Conservation (phyloP, 2,329 filamentous ascomycete genomes). For the Tolypocladium album region DNA sequence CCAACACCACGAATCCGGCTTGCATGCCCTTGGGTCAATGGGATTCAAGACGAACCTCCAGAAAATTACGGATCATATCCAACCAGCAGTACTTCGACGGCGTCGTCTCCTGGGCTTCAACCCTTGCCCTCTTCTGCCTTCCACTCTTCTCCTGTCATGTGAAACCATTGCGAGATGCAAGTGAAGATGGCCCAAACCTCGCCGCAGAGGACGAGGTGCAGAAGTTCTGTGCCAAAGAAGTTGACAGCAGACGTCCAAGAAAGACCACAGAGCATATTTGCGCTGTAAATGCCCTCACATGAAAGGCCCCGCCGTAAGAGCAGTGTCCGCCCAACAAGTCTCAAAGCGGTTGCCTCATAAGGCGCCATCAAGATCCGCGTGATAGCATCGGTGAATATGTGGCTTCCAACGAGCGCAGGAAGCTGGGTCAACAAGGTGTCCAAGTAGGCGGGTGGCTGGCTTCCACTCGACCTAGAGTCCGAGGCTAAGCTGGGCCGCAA, state of each 20-base stretch:
- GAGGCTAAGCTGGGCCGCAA: conserved; percentile 36
- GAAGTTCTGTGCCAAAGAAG: conserved; percentile 32
- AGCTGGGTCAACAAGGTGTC: conserved; percentile 40
- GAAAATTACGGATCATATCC: not conserved
- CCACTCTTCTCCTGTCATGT: conserved; percentile 33
- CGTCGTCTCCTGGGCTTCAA: not conserved
- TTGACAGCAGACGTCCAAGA: conserved; percentile 31
- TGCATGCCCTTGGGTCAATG: not conserved
- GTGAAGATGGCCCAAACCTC: conserved; percentile 35
- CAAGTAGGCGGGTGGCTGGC: conserved; percentile 25
- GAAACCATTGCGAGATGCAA: conserved; percentile 24
- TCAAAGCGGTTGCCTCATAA: conserved; percentile 33
- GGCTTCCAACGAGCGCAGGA: conserved; percentile 35
- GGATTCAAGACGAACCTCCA: not conserved
- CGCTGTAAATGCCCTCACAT: conserved; percentile 25
- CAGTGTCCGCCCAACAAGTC: conserved; percentile 33
- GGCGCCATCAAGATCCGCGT: conserved; percentile 33
- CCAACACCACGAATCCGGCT: not conserved
- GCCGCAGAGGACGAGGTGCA: conserved; percentile 31
- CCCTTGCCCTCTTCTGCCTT: conserved; percentile 17
- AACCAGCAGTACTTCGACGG: not conserved
- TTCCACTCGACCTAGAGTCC: conserved; percentile 14
- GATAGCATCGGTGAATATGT: conserved; percentile 32
- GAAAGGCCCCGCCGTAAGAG: conserved; percentile 26
- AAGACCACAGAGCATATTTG: conserved; percentile 24